A percentile compares a stretch with the other conserved stretches of the same genome.
These are phyloP conservation scores for Penicillium sp. DNA, from an alignment of 2,329 filamentous ascomycete species.

Conservation along the genomic window DNA sequence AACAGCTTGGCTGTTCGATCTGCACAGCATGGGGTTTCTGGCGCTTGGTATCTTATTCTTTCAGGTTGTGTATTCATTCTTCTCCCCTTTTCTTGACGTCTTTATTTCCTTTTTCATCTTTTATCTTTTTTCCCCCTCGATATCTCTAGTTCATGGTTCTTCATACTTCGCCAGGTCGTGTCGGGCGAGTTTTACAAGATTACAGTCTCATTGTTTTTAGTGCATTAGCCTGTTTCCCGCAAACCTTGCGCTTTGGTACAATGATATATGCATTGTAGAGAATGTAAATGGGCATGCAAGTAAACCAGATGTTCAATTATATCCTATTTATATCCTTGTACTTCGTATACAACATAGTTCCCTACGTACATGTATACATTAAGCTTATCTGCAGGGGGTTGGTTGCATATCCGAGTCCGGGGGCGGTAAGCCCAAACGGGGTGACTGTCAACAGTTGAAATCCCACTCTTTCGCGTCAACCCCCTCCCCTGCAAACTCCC, in stretches of 20 bases:
- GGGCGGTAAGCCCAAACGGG: conserved; percentile 24
- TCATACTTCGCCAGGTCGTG: not conserved
- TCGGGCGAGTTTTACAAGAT: not conserved
- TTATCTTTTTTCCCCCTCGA: not conserved
- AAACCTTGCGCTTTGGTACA: not conserved
- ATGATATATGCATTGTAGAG: not conserved
- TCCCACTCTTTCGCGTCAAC: conserved; percentile 13
- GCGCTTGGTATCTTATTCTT: conserved; percentile 32
- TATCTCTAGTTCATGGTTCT: not conserved
- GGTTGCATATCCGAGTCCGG: conserved; percentile 10
- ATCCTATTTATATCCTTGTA: not conserved
- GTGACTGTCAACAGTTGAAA: conserved; percentile 23
- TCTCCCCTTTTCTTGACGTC: not conserved
- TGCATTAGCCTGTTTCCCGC: conserved; percentile 10
- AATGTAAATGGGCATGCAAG: not conserved
- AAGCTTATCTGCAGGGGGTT: conserved; percentile 9
- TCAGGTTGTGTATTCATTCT: conserved; percentile 13
- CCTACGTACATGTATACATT: not conserved
- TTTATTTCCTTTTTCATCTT: not conserved
- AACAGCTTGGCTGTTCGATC: conserved; percentile 29
- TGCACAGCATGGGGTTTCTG: conserved; percentile 45
- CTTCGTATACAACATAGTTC: too few relatives aligned
- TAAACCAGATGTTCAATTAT: not conserved
- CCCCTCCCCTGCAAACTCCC: conserved; percentile 1
- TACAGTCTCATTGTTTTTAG: not conserved